These are phyloP conservation scores for Trametes cingulata DNA, from an alignment of 768 basidiomycete genomes.

Conservation along the genomic window DNA sequence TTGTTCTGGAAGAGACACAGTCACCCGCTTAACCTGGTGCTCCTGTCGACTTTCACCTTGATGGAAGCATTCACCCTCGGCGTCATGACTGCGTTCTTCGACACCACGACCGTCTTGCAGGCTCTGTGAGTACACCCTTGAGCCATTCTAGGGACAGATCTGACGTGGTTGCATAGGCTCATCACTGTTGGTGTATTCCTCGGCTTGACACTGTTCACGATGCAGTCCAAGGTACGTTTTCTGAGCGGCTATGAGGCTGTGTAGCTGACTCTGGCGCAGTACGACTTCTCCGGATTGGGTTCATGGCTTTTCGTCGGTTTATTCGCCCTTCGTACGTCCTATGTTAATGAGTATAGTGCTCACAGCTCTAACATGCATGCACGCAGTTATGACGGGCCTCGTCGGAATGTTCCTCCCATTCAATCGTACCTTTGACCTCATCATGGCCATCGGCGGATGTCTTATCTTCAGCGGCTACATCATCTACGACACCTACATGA, in stretches of 20 bases:
- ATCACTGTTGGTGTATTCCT: constrained; percentile 93
- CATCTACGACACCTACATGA: constrained; percentile 87
- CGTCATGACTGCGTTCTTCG: constrained; percentile 75
- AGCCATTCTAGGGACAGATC: background rate
- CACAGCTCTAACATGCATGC: background rate
- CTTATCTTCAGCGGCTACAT: constrained; percentile 89
- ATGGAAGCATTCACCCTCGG: constrained; percentile 92
- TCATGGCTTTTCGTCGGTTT: constrained; percentile 89
- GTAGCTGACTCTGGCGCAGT: constrained; percentile 44
- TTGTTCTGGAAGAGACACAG: constrained; percentile 93
- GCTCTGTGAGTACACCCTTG: constrained; percentile 60
- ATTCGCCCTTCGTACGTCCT: constrained; percentile 66
- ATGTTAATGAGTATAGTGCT: background rate
- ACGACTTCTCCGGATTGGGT: constrained; percentile 91
- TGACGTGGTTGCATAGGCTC: no score
- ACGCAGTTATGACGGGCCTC: constrained; percentile 73
- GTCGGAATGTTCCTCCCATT: constrained; percentile 89
- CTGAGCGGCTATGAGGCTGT: no score
- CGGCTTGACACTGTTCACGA: constrained; percentile 90
- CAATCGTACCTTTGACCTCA: constrained; percentile 74
- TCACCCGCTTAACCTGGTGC: constrained; percentile 83
- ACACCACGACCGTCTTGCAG: constrained; percentile 76
- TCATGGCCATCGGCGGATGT: constrained; percentile 76
- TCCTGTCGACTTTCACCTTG: constrained; percentile 85
- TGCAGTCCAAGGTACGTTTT: constrained; percentile 80